A percentile compares a stretch with the other conserved stretches of the same genome.
phyloP scores from a whole-genome alignment of 352 stramenopile genomes.

The Phytophthora uliginosa region DNA sequence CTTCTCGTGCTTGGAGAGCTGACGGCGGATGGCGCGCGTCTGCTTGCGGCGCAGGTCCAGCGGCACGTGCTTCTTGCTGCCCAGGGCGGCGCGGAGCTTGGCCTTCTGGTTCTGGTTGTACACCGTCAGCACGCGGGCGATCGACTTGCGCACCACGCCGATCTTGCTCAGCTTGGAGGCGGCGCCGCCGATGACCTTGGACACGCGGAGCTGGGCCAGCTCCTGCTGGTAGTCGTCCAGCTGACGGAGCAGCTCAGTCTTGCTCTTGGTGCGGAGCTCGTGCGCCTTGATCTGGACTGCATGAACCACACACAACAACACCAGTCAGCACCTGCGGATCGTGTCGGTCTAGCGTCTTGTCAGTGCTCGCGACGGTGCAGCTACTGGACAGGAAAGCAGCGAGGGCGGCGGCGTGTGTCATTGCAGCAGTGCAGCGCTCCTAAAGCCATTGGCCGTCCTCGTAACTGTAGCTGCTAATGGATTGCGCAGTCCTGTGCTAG shows the following conservation, averaged over 20 bases:
- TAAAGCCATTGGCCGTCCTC: not conserved
- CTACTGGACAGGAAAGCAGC: not conserved
- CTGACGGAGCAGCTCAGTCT: slow-evolving; percentile 98
- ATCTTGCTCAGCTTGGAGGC: slow-evolving; percentile 99
- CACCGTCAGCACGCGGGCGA: slow-evolving; percentile 99
- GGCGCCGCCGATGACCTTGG: slow-evolving; percentile 99
- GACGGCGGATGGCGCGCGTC: slow-evolving; percentile 98
- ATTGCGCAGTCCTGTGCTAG: not conserved
- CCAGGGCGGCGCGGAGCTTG: slow-evolving; percentile 95
- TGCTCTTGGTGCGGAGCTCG: slow-evolving; percentile 98
- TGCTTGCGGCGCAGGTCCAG: slow-evolving; percentile 99
- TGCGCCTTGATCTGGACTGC: slow-evolving; percentile 97
- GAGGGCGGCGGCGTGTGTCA: not conserved
- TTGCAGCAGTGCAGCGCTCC: not conserved
- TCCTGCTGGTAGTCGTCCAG: slow-evolving; percentile 99
- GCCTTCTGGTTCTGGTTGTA: slow-evolving; percentile 99
- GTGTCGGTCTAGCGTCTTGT: not conserved
- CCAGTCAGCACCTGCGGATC: slow-evolving; percentile 23
- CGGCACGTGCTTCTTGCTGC: slow-evolving; percentile 97
- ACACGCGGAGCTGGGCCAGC: slow-evolving; percentile 97
- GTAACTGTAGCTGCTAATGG: not conserved
- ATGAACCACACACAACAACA: slow-evolving; percentile 35
- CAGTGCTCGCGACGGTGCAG: not conserved
- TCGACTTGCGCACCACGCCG: slow-evolving; percentile 98
- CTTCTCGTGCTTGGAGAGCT: slow-evolving; percentile 97